Evolutionary conservation across 176 grass and related monocot species (phyloP).

Genomic region (Otatea glauca): DNA sequence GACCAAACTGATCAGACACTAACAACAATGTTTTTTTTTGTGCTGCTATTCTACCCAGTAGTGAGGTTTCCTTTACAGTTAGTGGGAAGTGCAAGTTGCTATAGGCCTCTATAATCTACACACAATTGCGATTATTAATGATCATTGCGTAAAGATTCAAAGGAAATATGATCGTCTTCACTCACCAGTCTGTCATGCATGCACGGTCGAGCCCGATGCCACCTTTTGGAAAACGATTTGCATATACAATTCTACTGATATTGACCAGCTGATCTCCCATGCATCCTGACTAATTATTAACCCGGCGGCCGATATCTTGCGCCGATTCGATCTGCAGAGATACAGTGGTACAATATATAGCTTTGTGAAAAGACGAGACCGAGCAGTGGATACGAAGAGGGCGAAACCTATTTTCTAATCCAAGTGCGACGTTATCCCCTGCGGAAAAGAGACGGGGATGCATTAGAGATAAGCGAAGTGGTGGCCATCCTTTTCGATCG

Average conservation of each 20-base stretch:
- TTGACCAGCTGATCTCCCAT: no score
- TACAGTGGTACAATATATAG: neutral
- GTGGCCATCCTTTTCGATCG: conserved; percentile 36
- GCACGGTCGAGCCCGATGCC: neutral
- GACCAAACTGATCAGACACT: conserved; percentile 9
- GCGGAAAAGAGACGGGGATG: neutral
- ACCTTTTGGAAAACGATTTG: neutral
- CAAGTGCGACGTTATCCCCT: conserved; percentile 42
- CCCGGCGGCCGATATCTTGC: neutral
- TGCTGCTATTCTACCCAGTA: conserved; percentile 30
- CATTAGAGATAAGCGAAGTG: conserved; percentile 39
- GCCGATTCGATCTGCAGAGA: conserved; percentile 20
- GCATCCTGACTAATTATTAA: neutral
- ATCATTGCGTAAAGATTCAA: conserved; percentile 22
- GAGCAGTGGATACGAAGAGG: conserved; percentile 8
- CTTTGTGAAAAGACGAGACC: neutral
- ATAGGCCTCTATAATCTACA: conserved; percentile 32
- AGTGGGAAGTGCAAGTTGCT: conserved; percentile 48
- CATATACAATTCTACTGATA: neutral
- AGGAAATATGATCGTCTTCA: neutral
- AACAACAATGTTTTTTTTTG: conserved; percentile 4
- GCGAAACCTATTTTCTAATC: conserved; percentile 38
- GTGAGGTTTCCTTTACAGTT: conserved; percentile 10
- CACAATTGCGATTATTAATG: conserved; percentile 3
- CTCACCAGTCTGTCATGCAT: neutral